phyloP scores from a whole-genome alignment of 345 rosid genomes.

The Salix exigua region DNA sequence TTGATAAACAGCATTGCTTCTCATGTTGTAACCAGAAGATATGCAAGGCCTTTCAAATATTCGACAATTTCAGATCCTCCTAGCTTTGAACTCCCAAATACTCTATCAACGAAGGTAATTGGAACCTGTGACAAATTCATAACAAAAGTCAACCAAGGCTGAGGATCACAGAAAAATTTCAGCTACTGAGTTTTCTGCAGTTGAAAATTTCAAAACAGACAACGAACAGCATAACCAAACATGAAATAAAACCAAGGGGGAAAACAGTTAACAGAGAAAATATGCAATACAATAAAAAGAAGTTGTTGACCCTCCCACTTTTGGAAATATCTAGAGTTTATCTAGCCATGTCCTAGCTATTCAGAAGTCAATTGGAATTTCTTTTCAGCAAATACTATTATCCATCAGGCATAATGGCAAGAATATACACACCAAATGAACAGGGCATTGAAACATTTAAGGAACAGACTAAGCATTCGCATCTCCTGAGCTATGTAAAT shows the following conservation, averaged over 20 bases:
- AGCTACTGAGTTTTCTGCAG: not conserved
- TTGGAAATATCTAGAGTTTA: not conserved
- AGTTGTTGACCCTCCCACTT: not conserved
- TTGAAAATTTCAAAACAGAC: not conserved
- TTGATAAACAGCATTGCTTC: not conserved
- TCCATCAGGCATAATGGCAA: not conserved
- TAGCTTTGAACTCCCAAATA: conserved; percentile 92
- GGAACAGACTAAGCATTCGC: not conserved
- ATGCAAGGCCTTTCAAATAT: conserved; percentile 81
- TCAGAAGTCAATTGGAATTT: not conserved
- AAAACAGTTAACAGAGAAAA: not conserved
- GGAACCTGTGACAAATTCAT: conserved; percentile 60
- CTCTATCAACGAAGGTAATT: conserved; percentile 86
- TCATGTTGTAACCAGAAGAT: conserved; percentile 79
- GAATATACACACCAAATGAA: not conserved
- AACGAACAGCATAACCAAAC: not conserved
- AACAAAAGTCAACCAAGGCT: not conserved
- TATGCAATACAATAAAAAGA: not conserved
- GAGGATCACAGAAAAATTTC: not conserved
- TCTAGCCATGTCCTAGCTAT: not conserved
- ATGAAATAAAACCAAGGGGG: not conserved
- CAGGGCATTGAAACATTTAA: not conserved
- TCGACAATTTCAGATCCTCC: conserved; percentile 98
- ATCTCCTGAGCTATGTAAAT: not conserved
- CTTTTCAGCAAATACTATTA: not conserved